A percentile compares a stretch with the other conserved stretches of the same genome.
These are phyloP conservation scores for Azolla pinnata DNA, from an alignment of 75 land plant genomes.

Conservation along the genomic window DNA sequence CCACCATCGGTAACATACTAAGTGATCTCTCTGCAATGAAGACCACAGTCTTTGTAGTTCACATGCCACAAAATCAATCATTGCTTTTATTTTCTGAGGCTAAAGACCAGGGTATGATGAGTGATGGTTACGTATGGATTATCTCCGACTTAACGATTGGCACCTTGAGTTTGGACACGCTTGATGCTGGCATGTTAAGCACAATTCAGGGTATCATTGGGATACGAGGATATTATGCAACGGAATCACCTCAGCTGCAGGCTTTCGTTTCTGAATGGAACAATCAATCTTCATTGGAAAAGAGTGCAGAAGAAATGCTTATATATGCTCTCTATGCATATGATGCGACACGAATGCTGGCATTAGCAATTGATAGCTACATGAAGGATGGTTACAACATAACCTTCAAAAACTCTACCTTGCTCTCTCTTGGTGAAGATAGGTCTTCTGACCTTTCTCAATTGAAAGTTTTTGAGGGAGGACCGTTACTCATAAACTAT, in stretches of 20 bases:
- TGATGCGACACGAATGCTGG: conserved; percentile 56
- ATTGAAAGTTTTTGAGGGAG: conserved; percentile 45
- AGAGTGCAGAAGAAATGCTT: conserved; percentile 19
- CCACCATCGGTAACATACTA: conserved; percentile 31
- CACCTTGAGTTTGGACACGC: conserved; percentile 18
- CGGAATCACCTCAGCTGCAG: conserved; percentile 34
- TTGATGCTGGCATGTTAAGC: conserved; percentile 23
- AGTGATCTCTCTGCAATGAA: conserved; percentile 32
- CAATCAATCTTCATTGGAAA: conserved; percentile 9
- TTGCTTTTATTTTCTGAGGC: conserved; percentile 35
- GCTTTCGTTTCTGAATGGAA: conserved; percentile 42
- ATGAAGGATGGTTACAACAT: conserved; percentile 38
- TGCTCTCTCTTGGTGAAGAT: conserved; percentile 8
- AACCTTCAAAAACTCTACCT: conserved; percentile 39
- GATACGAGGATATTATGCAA: conserved; percentile 43
- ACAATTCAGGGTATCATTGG: conserved; percentile 60
- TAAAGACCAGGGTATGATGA: conserved; percentile 45
- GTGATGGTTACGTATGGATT: conserved; percentile 65
- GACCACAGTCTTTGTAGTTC: conserved; percentile 46
- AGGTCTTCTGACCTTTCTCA: conserved; percentile 41
- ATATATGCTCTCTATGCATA: conserved; percentile 64
- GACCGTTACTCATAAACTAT: conserved; percentile 19
- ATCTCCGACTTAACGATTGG: conserved; percentile 52
- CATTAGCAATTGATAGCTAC: conserved; percentile 45
- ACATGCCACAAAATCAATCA: conserved; percentile 18